Percentiles rank a stretch among this genome's conserved stretches.
These are phyloP conservation scores for Jatropha podagrica DNA, from an alignment of 441 rosid species.

Conservation along the genomic window DNA sequence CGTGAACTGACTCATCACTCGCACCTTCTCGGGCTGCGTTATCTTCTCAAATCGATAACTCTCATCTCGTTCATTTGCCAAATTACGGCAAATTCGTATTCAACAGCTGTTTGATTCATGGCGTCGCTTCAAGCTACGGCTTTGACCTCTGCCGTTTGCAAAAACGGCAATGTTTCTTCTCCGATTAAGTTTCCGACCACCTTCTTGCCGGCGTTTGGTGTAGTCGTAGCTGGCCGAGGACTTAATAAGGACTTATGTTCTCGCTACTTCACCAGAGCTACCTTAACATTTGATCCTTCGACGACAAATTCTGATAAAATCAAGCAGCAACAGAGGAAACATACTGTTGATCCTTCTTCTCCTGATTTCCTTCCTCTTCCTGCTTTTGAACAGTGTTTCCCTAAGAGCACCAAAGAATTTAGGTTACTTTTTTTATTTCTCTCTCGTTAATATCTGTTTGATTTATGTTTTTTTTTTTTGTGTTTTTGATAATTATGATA, in stretches of 20 bases:
- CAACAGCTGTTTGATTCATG: constrained; percentile 27
- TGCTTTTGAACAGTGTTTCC: constrained; percentile 87
- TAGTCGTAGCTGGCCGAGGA: constrained; percentile 23
- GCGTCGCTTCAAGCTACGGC: constrained; percentile 56
- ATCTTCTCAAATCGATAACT: not conserved
- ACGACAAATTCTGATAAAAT: constrained; percentile 44
- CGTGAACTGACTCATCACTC: not conserved
- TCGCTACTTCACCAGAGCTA: constrained; percentile 42
- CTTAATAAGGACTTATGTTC: constrained; percentile 37
- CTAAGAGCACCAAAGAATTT: constrained; percentile 80
- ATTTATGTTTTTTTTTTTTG: not conserved
- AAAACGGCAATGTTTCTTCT: constrained; percentile 48
- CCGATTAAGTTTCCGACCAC: constrained; percentile 42
- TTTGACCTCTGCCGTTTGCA: constrained; percentile 49
- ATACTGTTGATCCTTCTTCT: constrained; percentile 79
- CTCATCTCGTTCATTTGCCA: not conserved
- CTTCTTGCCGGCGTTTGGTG: constrained; percentile 60
- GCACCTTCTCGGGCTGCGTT: not conserved
- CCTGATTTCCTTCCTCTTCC: constrained; percentile 90
- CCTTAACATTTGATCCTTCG: constrained; percentile 77
- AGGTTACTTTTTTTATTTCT: constrained; percentile 31
- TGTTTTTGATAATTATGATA: constrained; percentile 6
- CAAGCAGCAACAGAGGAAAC: constrained; percentile 63
- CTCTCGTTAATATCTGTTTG: not conserved
- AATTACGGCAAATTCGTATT: not conserved